Conservation (phyloP, 1,284 basidiomycete genomes). For the Ceratobasidium sp. region DNA sequence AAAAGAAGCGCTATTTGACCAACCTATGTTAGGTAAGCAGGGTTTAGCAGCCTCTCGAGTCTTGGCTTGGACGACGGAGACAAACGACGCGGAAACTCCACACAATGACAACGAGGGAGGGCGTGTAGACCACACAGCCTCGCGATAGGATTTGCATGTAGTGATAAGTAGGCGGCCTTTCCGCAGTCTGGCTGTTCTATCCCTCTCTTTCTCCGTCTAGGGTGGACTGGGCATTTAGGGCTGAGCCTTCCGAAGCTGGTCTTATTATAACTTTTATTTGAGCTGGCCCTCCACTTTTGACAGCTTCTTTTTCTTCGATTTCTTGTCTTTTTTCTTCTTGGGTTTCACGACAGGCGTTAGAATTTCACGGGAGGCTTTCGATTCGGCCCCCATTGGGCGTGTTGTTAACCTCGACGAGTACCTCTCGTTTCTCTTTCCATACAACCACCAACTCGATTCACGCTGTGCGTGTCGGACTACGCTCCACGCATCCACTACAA, state of each 20-base stretch:
- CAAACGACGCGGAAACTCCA: conserved; percentile 21
- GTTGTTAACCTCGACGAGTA: not conserved
- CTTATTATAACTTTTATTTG: conserved; percentile 15
- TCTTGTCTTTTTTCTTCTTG: conserved; percentile 24
- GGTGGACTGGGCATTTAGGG: conserved; percentile 6
- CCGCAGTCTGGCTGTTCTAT: not conserved
- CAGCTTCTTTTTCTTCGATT: conserved; percentile 21
- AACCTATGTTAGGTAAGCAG: not conserved
- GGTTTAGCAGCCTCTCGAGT: conserved; percentile 8
- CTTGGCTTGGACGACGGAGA: conserved; percentile 40
- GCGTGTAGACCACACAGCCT: conserved; percentile 8
- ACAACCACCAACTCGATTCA: conserved; percentile 28
- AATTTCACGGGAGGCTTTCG: conserved; percentile 13
- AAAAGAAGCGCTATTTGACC: conserved; percentile 10
- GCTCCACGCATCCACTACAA: conserved; percentile 37
- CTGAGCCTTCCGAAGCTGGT: conserved; percentile 31
- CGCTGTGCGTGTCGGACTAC: conserved; percentile 38
- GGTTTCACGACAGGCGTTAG: not conserved
- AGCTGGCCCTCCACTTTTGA: conserved; percentile 6
- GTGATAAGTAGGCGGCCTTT: not conserved
- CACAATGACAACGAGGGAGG: conserved; percentile 14
- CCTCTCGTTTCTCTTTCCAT: not conserved
- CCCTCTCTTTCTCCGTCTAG: conserved; percentile 9
- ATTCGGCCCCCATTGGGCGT: conserved; percentile 8
- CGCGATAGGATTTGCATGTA: not conserved